These are phyloP conservation scores for Eucalyptus shirleyi DNA, from an alignment of 345 rosid genomes.

Conservation along the genomic window DNA sequence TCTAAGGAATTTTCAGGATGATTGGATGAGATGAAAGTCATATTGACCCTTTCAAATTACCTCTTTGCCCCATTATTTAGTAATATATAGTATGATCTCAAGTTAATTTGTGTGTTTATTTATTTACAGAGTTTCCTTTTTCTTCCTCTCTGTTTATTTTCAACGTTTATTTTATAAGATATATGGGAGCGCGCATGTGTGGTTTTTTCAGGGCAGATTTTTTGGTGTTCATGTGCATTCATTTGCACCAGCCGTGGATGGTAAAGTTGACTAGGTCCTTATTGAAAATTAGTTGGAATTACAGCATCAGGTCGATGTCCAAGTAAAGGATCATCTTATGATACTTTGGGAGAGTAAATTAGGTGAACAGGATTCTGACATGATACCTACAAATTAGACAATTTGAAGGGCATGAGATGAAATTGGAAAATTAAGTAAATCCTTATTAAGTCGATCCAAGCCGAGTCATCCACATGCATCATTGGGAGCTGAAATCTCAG, in stretches of 20 bases:
- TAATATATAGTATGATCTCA: not conserved
- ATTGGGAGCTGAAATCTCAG: not conserved
- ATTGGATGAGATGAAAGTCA: not conserved
- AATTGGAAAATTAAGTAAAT: not conserved
- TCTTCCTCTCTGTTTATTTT: not conserved
- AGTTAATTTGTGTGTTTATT: not conserved
- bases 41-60: not conserved
- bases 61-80: not conserved
- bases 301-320: not conserved
- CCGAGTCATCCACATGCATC: not conserved
- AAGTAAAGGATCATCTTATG: not conserved
- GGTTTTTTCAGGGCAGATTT: not conserved
- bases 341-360: not conserved
- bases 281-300: not conserved
- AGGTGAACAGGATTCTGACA: not conserved
- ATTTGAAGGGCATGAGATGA: not conserved
- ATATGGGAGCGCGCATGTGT: accelerated
- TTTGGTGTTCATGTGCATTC: not conserved
- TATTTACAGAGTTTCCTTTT: not conserved
- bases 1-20: not conserved
- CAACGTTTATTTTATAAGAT: not conserved
- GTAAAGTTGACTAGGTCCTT: not conserved
- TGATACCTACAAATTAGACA: not conserved
- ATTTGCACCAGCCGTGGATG: not conserved
- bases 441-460: not conserved